Conservation (phyloP, 768 basidiomycete genomes). For the Hygrophorus pudorinus region DNA sequence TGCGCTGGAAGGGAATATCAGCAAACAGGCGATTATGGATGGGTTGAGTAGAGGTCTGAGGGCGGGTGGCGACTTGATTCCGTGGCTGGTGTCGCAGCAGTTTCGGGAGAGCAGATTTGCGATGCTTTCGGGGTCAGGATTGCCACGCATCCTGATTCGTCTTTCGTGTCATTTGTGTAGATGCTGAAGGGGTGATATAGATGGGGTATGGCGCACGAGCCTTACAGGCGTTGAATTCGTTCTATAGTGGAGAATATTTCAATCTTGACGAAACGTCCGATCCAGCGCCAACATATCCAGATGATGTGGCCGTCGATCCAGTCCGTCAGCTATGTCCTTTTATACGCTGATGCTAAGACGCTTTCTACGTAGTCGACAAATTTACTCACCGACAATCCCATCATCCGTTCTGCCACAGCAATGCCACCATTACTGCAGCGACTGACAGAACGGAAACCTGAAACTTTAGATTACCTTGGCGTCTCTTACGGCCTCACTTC, state of each 20-base stretch:
- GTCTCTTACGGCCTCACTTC: constrained; percentile 92
- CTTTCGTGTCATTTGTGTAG: too few species aligned
- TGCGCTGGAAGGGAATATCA: constrained; percentile 89
- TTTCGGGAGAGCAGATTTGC: constrained; percentile 96
- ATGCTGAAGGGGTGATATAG: too few species aligned
- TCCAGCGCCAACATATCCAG: constrained; percentile 49
- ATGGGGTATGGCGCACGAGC: constrained; percentile 97
- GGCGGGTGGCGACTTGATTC: constrained; percentile 93
- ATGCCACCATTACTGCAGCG: constrained; percentile 95
- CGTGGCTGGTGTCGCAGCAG: constrained; percentile 91
- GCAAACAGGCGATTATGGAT: constrained; percentile 75
- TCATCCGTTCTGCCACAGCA: constrained; percentile 55
- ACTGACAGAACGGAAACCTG: constrained; percentile 82
- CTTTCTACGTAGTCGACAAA: constrained; percentile 21
- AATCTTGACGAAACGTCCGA: constrained; percentile 63
- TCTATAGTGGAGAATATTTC: constrained; percentile 90
- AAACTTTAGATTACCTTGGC: constrained; percentile 86
- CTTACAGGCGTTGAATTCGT: constrained; percentile 75
- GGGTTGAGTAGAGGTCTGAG: constrained; percentile 74
- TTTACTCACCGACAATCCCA: constrained; percentile 72
- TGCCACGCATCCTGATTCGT: constrained; percentile 93
- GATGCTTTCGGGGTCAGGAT: constrained; percentile 82
- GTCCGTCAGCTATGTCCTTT: constrained; percentile 31
- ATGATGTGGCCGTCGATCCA: too few species aligned
- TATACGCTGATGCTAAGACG: not conserved